phyloP scores from a whole-genome alignment of 768 basidiomycete genomes.

The Jaapia argillacea region DNA sequence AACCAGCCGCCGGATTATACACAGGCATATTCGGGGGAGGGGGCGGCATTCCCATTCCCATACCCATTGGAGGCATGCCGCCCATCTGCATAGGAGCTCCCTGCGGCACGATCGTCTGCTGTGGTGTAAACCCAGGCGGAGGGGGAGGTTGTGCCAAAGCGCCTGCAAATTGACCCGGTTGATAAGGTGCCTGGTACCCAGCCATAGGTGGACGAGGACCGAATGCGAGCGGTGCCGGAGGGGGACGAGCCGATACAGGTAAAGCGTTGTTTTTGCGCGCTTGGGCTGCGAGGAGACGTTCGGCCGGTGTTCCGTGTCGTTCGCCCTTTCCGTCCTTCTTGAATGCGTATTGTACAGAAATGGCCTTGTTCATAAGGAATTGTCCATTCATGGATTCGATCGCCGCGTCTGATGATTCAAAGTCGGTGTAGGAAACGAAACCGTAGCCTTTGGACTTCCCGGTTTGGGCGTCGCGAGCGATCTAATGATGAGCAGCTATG shows the following conservation, averaged over 20 bases:
- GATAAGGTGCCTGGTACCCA: slow-evolving; percentile 70
- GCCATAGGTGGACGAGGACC: slow-evolving; percentile 55
- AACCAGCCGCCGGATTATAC: slow-evolving; percentile 33
- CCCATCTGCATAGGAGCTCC: slow-evolving; percentile 4
- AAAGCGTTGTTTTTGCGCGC: slow-evolving; percentile 93
- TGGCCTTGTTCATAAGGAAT: slow-evolving; percentile 97
- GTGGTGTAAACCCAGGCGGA: slow-evolving; percentile 69
- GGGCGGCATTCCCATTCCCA: slow-evolving; percentile 26
- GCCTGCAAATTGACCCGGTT: slow-evolving; percentile 85
- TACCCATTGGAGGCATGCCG: slow-evolving; percentile 13
- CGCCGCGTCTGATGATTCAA: slow-evolving; percentile 94
- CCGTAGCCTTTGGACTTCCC: slow-evolving; percentile 95
- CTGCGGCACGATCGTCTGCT: slow-evolving; percentile 56
- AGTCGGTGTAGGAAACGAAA: slow-evolving; percentile 95
- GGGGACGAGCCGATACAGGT: slow-evolving; percentile 67
- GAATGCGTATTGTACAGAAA: slow-evolving; percentile 96
- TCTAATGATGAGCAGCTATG: slow-evolving; percentile 35
- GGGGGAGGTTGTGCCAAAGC: slow-evolving; percentile 75
- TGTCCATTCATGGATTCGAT: slow-evolving; percentile 96
- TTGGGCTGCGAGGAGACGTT: slow-evolving; percentile 90
- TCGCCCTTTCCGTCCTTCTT: slow-evolving; percentile 99
- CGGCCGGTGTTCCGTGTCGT: slow-evolving; percentile 93
- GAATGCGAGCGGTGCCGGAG: slow-evolving; percentile 65
- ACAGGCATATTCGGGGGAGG: slow-evolving; percentile 32
- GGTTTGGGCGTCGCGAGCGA: slow-evolving; percentile 78